Conservation (phyloP, 1,284 basidiomycete genomes). For the Moniliella sp. region DNA sequence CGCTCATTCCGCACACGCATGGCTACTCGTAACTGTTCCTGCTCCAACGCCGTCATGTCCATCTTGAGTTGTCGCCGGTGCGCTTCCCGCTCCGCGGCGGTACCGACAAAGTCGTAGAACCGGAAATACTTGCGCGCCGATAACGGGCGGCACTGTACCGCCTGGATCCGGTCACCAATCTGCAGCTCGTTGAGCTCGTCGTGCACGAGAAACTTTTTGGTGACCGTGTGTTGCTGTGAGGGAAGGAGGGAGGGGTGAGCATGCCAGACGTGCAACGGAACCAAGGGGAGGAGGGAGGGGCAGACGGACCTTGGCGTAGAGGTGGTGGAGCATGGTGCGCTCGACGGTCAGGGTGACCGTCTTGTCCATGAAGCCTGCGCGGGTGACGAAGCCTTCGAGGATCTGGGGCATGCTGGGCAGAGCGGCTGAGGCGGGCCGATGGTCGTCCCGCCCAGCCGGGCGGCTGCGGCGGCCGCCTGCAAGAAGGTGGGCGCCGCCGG, state of each 20-base stretch:
- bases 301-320: constrained; percentile 17
- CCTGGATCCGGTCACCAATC: constrained; percentile 22
- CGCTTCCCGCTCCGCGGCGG: constrained; percentile 3
- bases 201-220: constrained; percentile 26
- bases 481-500: too few relatives aligned
- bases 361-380: constrained; percentile 27
- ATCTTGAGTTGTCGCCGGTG: constrained; percentile 9
- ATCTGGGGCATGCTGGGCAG: too few relatives aligned
- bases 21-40: constrained; percentile 19
- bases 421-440: too few relatives aligned
- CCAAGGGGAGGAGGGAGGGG: too few relatives aligned
- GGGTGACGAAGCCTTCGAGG: too few relatives aligned
- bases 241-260: background rate
- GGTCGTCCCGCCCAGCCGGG: too few relatives aligned
- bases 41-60: constrained; percentile 17
- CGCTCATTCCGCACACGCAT: too few relatives aligned
- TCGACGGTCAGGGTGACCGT: constrained; percentile 26
- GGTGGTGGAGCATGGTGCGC: constrained; percentile 16
- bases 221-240: constrained; percentile 9
- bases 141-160: constrained; percentile 20
- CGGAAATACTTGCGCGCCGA: constrained; percentile 24
- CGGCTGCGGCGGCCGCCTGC: too few relatives aligned
- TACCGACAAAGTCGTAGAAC: constrained; percentile 12
- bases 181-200: constrained; percentile 13
- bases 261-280: too few relatives aligned